Conservation (phyloP, 345 rosid species). For the Viola odorata region DNA sequence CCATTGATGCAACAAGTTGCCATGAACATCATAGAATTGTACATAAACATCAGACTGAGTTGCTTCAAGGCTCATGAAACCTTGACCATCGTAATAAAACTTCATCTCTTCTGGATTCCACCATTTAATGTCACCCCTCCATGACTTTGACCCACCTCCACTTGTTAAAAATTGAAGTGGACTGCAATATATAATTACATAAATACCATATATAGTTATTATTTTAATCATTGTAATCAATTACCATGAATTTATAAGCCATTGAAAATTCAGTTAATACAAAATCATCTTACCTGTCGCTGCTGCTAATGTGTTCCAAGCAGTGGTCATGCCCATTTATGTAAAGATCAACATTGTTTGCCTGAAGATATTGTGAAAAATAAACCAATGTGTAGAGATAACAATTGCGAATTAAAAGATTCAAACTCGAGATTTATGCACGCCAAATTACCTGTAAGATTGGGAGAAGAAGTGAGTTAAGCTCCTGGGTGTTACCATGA, state of each 20-base stretch:
- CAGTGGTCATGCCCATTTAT: constrained; percentile 87
- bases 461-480: constrained; percentile 44
- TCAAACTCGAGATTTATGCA: no score
- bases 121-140: constrained; percentile 44
- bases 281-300: constrained; percentile 29
- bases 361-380: constrained; percentile 25
- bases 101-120: constrained; percentile 56
- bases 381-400: background rate
- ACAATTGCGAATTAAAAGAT: background rate
- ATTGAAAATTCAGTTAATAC: background rate
- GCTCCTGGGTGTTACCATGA: constrained; percentile 59
- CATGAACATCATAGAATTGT: constrained; percentile 44
- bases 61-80: constrained; percentile 53
- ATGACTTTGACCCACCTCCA: constrained; percentile 85
- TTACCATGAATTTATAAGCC: background rate
- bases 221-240: background rate
- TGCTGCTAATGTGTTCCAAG: constrained; percentile 67
- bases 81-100: constrained; percentile 72
- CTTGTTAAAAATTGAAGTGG: constrained; percentile 52
- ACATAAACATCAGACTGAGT: constrained; percentile 24
- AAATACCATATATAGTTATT: background rate
- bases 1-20: constrained; percentile 51
- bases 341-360: constrained; percentile 55
- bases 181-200: constrained; percentile 22
- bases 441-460: constrained; percentile 45